Base-by-base conservation (phyloP, 371 early-diverging fungal genomes). In the Entomophthora muscae region DNA sequence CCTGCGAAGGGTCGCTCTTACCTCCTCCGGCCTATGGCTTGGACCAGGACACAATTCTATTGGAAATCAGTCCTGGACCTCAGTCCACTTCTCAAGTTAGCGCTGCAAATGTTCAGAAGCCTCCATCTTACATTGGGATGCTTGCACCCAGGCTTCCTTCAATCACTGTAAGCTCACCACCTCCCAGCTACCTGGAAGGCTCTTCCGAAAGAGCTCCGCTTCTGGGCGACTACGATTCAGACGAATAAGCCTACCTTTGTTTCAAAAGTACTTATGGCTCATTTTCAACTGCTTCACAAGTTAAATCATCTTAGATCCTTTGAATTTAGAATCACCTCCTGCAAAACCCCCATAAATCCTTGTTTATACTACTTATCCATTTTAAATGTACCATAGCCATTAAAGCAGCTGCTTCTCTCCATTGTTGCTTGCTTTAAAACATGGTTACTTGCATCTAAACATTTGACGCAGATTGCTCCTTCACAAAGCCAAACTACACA, bases 1-100 rank as follows among this genome's bases (percentile, higher is more conserved):
- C 88, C 2, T 68, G 76, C 21, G 79, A 83, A 68, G 88, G 86
- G n/a, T 75, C 81, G 1, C 66, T 78, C 23, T 75, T 72, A 32
- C 83, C 79, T 17, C 78, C 80, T n/a, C 80, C 82, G 27, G 82
- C 82, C 32, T 82, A 82, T 66, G 82, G 82, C 1, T 66, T 67
- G 1, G 82, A 80, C 64, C 70, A 72, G 32, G 82, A 73, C 55
- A 74, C 80, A 0, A 64, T 82, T 22, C 67, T 82, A 27, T 52
- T 80, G 52, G 75, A 72, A 42, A 24, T 42, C 17, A 42, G 42
- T 22, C 17, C 61, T 42, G 42, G 22, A 22, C 23, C 30, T 22
- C 24, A 23, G 21, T 28, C 21, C 30, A 21, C 24, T 7, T 21
- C 23, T 58, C 59, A 17, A 58, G 59, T 58, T 31, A 27, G 21